Base-by-base conservation (phyloP, 179 eudicot species). In the Beta corolliflora region DNA sequence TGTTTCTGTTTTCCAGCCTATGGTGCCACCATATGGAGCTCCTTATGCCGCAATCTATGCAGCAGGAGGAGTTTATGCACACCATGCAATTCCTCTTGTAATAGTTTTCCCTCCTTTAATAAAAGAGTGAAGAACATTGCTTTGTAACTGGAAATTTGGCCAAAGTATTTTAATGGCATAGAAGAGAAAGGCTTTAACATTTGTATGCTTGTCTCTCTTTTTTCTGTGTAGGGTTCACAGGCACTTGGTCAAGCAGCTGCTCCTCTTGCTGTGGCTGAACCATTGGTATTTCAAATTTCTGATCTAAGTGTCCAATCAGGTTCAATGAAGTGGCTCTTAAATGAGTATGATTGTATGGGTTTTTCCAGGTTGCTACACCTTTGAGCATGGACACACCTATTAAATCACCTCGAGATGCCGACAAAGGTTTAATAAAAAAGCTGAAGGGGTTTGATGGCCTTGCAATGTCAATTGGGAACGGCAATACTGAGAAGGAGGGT, bases 21-120 rank as follows among this genome's bases (percentile, higher is more conserved):
- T 96, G 97, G 91, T 96, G 89, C 89, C 98, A 45, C 96, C 98
- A 75, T 96, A 96, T 87, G 98, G 93, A 48, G 77, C 92, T 23
- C 97, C 98, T 19, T 93, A 92, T 87, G 98, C 98, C 41, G 99
- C 96, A 74, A 74, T 96, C 76, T 96, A 94, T 83, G 88, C 96
- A 44, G 92, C 89, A 85, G 96, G 94, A 78, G 99, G 99, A 56
- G 97, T 92, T 83, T 96, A 96, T 87, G 87, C 96, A 11, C 95
- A 92, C 80, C 96, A 93, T 73, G 93, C 89, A 16, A 87, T 92
- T 75, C 92, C 97, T 76, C 71, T 90, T 60, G 98, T 94, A 88
- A 92, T 93, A n/a, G 11, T 54, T 3, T 5, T 23, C 63, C n/a
- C 14, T n/a, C 16, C 46, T 9, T 12, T 29, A 7, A 36, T 16